Conservation (phyloP, 1,284 basidiomycete species). For the Puccinia hordei region DNA sequence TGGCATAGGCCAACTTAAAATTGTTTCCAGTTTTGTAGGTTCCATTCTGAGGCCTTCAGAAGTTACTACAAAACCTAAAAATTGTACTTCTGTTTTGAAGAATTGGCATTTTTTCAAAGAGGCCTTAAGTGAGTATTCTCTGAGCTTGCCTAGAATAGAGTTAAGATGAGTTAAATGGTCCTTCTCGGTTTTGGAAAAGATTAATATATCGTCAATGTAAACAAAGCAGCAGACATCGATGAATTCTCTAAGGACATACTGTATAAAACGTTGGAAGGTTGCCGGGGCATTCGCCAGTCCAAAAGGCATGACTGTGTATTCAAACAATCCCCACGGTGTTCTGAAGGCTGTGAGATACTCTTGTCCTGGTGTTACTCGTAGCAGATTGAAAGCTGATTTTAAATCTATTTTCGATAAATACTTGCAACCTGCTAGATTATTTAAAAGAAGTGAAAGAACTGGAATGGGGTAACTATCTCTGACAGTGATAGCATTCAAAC, state of each 20-base stretch:
- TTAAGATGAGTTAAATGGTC: slow-evolving; percentile 3
- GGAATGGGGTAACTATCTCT: not conserved
- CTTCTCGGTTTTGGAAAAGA: not conserved
- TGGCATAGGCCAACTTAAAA: slow-evolving; percentile 20
- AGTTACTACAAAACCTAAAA: slow-evolving; percentile 25
- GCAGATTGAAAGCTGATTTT: slow-evolving; percentile 7
- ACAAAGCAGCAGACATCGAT: slow-evolving; percentile 22
- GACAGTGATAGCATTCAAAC: not conserved
- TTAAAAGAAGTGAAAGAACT: too few relatives aligned
- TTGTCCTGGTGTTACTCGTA: not conserved
- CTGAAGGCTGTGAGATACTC: too few relatives aligned
- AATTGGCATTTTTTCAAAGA: slow-evolving; percentile 11
- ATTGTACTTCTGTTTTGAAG: not conserved
- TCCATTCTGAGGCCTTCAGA: slow-evolving; percentile 23
- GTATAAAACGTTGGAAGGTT: slow-evolving; percentile 32
- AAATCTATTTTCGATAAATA: slow-evolving; percentile 21
- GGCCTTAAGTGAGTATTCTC: not conserved
- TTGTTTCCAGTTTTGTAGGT: not conserved
- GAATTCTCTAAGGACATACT: not conserved
- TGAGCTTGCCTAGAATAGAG: not conserved
- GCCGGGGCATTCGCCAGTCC: slow-evolving; percentile 23
- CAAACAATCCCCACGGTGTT: too few relatives aligned
- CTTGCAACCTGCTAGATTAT: not conserved
- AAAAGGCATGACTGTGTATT: slow-evolving; percentile 26
- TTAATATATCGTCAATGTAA: slow-evolving; percentile 37